Base-by-base conservation (phyloP, 805 yeast genomes). In the Candida silvicultrix region DNA sequence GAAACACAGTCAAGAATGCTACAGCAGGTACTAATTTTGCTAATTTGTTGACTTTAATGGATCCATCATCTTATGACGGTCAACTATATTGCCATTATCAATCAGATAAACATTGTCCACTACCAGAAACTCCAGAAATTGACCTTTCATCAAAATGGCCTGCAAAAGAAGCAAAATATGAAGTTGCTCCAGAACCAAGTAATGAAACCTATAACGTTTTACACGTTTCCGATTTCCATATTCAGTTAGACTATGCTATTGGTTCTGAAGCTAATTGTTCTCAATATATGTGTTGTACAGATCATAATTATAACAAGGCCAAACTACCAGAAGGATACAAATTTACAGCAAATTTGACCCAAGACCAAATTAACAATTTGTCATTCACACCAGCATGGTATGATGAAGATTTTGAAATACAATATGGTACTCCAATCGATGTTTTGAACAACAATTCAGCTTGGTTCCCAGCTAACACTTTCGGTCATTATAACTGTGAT, bases 401-500 rank as follows among this genome's bases (percentile, higher is more conserved):
- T 39, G 48, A 43, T 21, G 51, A 47, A 23, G 53, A 58, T 36
- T 60, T 59, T 11, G 44, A 48, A 10, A 46, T 48, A 19, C 47
- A 53, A 38, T 68, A 69, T 29, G 46, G 34, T 28, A 14, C 8
- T 28, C 14, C 31, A 28, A 28, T 28, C 12, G 36, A 59, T 31
- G 53, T 54, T 21, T 56, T 53, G 45, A 40, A 38, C 28, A 52
- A 64, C 43, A 43, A 37, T 39, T 58, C 64, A 49, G 59, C 63
- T 48, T 66, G 64, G 60, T 55, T 63, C 2, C 83, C 83, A 9
- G 85, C 85, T 4, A 69, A 77, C 8, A 66, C 77, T 34, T 81
- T 71, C 52, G 89, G 88, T 16, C 66, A 70, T 46, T 82, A 81
- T 60, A 51, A 60, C 22, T 82, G 88, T 62, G 89, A 82, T 59